These are phyloP conservation scores for Sphagnum tenellum DNA, from an alignment of 225 moss, liverwort and hornwort genomes.

Conservation along the genomic window DNA sequence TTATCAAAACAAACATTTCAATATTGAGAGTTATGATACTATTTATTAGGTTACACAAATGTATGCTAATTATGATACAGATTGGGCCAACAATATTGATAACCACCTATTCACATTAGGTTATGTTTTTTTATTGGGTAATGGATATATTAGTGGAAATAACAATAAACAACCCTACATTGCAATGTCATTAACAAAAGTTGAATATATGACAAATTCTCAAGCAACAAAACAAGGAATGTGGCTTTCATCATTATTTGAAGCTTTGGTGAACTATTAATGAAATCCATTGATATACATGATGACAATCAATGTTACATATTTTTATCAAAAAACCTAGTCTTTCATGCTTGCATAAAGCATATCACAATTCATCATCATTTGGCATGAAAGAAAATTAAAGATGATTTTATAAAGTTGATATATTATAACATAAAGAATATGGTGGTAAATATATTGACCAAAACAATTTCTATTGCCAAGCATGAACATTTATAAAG, in stretches of 20 bases:
- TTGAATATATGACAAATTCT: background rate
- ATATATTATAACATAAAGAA: background rate
- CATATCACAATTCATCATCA: slow-evolving; percentile 4
- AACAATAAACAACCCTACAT: background rate
- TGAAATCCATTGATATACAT: background rate
- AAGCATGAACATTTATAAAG: background rate
- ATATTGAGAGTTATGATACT: too few species aligned
- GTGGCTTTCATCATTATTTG: background rate
- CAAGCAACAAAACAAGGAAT: slow-evolving; percentile 3
- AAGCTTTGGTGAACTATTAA: background rate
- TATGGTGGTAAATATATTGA: slow-evolving; percentile 2
- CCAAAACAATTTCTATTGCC: slow-evolving; percentile 1
- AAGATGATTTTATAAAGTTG: background rate
- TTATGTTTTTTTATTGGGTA: background rate
- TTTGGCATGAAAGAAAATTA: background rate
- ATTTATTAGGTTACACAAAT: too few species aligned
- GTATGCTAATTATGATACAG: slow-evolving; percentile 1
- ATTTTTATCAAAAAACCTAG: background rate
- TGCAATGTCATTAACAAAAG: slow-evolving; percentile 1
- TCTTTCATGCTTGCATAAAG: slow-evolving; percentile 2
- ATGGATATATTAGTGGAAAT: background rate
- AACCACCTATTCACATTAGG: background rate
- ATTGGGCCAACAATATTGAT: background rate
- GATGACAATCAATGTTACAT: slow-evolving; percentile 3
- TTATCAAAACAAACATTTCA: too few species aligned